Evolutionary conservation across 2,329 filamentous ascomycete species (phyloP).

Genomic region (Epichloe coenophiala): DNA sequence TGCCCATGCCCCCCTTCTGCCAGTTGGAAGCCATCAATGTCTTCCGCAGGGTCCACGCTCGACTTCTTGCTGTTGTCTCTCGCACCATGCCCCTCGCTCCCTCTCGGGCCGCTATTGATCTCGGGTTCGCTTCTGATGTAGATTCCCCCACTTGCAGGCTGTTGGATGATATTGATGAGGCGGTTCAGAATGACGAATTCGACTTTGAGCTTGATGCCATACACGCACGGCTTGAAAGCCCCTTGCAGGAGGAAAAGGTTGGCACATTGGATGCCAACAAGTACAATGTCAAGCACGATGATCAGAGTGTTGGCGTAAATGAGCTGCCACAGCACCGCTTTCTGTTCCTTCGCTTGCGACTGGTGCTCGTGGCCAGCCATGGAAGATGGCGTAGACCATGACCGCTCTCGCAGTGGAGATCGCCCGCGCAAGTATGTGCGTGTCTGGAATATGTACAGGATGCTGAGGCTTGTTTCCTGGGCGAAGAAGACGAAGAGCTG

Average conservation of each 20-base stretch:
- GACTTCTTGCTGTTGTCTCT: not conserved
- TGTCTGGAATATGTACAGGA: conserved; percentile 29
- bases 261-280: conserved; percentile 24
- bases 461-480: conserved; percentile 37
- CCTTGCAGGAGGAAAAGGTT: conserved; percentile 23
- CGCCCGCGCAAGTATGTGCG: conserved; percentile 7
- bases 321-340: conserved; percentile 21
- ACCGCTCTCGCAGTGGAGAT: conserved; percentile 4
- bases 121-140: conserved; percentile 1
- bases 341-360: conserved; percentile 9
- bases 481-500: conserved; percentile 40
- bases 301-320: conserved; percentile 32
- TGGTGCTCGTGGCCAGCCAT: conserved; percentile 15
- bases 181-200: conserved; percentile 27
- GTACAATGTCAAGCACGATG: conserved; percentile 30
- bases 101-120: not conserved
- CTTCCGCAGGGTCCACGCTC: not conserved
- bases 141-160: not conserved
- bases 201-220: conserved; percentile 26
- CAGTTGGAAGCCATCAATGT: not conserved
- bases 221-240: conserved; percentile 23
- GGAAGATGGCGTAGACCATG: conserved; percentile 30
- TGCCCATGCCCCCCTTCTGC: not conserved
- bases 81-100: not conserved
- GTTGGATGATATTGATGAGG: conserved; percentile 17